Evolutionary conservation across 2,329 filamentous ascomycete species (phyloP).

Genomic region (Ilyonectria sp.): DNA sequence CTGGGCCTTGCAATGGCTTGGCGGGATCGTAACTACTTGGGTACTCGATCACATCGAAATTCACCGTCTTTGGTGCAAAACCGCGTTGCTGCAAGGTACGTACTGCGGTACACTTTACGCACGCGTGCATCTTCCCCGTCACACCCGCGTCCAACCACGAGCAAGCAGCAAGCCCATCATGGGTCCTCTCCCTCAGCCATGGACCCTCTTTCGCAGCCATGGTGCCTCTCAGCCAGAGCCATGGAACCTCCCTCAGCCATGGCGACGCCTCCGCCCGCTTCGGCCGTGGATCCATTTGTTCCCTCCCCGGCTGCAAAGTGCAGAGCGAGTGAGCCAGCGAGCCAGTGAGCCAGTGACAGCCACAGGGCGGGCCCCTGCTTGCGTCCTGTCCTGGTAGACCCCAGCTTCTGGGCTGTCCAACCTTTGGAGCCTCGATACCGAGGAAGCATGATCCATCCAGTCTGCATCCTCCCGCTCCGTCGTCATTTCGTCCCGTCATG

Average conservation of each 20-base stretch:
- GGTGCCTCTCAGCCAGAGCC: slow-evolving; percentile 25
- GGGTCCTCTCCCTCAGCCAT: slow-evolving; percentile 31
- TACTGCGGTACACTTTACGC: slow-evolving; percentile 13
- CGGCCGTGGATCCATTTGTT: slow-evolving; percentile 37
- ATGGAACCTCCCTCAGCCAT: slow-evolving; percentile 28
- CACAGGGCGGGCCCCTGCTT: slow-evolving; percentile 32
- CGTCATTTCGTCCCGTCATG: slow-evolving; percentile 12
- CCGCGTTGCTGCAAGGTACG: neutral
- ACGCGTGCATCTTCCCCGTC: slow-evolving; percentile 20
- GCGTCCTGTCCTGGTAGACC: slow-evolving; percentile 26
- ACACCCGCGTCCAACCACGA: slow-evolving; percentile 20
- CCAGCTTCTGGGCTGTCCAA: slow-evolving; percentile 24
- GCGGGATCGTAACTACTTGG: neutral
- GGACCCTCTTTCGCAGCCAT: slow-evolving; percentile 12
- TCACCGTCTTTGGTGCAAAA: slow-evolving; percentile 21
- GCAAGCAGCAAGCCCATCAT: slow-evolving; percentile 14
- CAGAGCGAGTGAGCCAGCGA: slow-evolving; percentile 23
- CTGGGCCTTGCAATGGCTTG: slow-evolving; percentile 9
- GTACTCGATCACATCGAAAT: slow-evolving; percentile 17
- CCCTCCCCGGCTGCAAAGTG: slow-evolving; percentile 28
- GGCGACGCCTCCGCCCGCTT: slow-evolving; percentile 28
- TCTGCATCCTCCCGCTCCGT: slow-evolving; percentile 15
- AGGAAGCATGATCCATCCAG: slow-evolving; percentile 5
- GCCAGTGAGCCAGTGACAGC: slow-evolving; percentile 30
- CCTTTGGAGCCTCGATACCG: slow-evolving; percentile 6